Evolutionary conservation across 495 filamentous ascomycete genomes (phyloP).

Genomic region (Aspergillus conjunctus): DNA sequence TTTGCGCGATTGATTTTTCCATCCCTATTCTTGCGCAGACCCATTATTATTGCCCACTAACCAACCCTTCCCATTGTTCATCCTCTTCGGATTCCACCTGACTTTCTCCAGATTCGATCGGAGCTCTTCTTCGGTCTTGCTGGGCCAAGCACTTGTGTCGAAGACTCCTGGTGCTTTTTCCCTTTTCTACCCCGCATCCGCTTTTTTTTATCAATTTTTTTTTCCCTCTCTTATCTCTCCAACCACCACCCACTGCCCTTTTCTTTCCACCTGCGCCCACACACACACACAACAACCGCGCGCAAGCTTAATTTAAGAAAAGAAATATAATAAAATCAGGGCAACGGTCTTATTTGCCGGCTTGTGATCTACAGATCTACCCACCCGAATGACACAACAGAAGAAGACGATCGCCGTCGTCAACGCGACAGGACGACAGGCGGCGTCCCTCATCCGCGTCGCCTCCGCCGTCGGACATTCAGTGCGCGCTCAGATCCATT

Average conservation of each 20-base stretch:
- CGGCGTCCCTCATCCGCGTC: constrained; percentile 88
- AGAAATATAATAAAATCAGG: background rate
- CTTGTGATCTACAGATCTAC: constrained; percentile 3
- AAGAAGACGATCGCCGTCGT: constrained; percentile 86
- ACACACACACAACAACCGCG: background rate
- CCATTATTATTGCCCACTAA: constrained; percentile 9
- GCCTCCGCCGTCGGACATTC: constrained; percentile 88
- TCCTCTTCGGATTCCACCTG: constrained; percentile 22
- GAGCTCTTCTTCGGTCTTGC: constrained; percentile 18
- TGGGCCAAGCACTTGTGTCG: constrained; percentile 10
- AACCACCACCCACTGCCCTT: constrained; percentile 11
- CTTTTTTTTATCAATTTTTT: constrained; percentile 15
- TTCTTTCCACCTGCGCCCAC: background rate
- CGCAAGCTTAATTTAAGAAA: no score
- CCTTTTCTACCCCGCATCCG: constrained; percentile 28
- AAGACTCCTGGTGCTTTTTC: constrained; percentile 5
- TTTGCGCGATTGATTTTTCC: background rate
- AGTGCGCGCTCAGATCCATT: constrained; percentile 85
- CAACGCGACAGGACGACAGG: constrained; percentile 90
- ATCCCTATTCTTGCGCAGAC: constrained; percentile 4
- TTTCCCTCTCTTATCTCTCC: constrained; percentile 11
- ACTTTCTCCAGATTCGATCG: constrained; percentile 24
- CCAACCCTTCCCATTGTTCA: background rate
- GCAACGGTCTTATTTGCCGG: background rate
- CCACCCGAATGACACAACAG: constrained; percentile 47